Conservation (phyloP, 2,329 filamentous ascomycete species). For the Blumeria graminis region DNA sequence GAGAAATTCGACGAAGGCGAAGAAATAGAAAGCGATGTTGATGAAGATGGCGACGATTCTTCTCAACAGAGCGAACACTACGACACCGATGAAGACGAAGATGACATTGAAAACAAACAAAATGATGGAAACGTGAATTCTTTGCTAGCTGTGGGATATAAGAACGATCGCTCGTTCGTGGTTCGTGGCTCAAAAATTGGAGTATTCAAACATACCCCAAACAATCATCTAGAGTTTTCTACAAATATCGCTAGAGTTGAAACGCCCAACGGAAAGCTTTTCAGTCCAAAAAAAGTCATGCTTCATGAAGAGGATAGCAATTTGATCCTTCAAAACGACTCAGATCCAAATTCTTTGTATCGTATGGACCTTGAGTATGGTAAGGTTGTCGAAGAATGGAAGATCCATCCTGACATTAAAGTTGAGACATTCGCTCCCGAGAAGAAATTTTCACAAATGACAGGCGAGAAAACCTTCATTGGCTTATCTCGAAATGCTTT, state of each 20-base stretch:
- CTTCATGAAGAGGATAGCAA: conserved; percentile 16
- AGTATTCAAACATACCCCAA: conserved; percentile 86
- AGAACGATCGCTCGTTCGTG: conserved; percentile 89
- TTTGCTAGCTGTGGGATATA: conserved; percentile 85
- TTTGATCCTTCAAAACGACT: conserved; percentile 15
- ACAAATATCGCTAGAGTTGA: conserved; percentile 94
- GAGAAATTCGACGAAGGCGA: conserved; percentile 34
- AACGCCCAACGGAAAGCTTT: conserved; percentile 64
- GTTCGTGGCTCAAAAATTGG: conserved; percentile 95
- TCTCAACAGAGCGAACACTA: conserved; percentile 48
- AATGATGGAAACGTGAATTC: conserved; percentile 74
- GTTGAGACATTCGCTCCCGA: conserved; percentile 83
- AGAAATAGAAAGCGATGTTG: conserved; percentile 31
- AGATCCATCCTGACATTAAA: conserved; percentile 85
- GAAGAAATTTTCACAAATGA: conserved; percentile 97
- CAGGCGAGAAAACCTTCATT: conserved; percentile 78
- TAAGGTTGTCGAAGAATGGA: conserved; percentile 97
- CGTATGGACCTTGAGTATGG: conserved; percentile 96
- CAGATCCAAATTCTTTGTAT: conserved; percentile 75
- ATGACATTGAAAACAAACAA: conserved; percentile 42
- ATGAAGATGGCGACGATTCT: conserved; percentile 45
- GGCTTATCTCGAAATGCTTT: conserved; percentile 82
- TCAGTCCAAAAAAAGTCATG: conserved; percentile 54
- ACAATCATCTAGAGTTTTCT: conserved; percentile 84
- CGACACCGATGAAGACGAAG: conserved; percentile 56